Evolutionary conservation across 1,284 basidiomycete genomes (phyloP), one percentile per base, ranked within the genome.

Genomic region (Puccinia polysora): DNA sequence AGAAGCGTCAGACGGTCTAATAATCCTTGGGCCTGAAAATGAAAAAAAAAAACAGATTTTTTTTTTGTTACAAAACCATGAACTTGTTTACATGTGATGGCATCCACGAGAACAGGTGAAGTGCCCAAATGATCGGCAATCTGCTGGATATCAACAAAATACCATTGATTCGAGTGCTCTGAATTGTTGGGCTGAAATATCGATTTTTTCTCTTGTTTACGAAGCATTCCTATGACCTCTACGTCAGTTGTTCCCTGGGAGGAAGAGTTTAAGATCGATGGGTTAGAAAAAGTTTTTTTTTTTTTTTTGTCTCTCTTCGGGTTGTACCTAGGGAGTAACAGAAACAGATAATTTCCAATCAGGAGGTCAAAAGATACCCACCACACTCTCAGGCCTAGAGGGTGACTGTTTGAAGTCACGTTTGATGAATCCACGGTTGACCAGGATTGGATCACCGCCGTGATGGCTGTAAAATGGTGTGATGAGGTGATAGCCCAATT

Each of bases 401-500:
- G 6, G 76, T 76, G 8, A 76, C 77, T 23, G 75, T 75, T 7
- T 82, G 81, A 74, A 82, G 87, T 86, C 74, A 84, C 86, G 34
- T 49, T 82, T 84, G 36, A 99, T 85, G 80, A 97, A 98, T 0
- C 95, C 95, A 52, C 94, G 86, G 80, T 98, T 89, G 45, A 99
- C 88, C 28, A 96, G 83, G 38, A 97, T 83, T 5, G 83, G 82
- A 0, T 89, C 85, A 56, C 79, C 79, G 0, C 80, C 80, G 20
- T 77, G 77, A 12, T 85, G 82, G 68, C 93, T 87, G 34, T 87
- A 77, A 63, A 98, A 83, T 0, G 95, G 95, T 2, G 89, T 89
- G 49, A 97, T 84, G 43, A 97, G 84, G 75, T 95, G 87, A 77
- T 88, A 90, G 1, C 95, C 95, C 75, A 88, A 85, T 23, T 86